These are phyloP conservation scores for Phytophthora citricola DNA, from an alignment of 352 stramenopile genomes.

Conservation along the genomic window DNA sequence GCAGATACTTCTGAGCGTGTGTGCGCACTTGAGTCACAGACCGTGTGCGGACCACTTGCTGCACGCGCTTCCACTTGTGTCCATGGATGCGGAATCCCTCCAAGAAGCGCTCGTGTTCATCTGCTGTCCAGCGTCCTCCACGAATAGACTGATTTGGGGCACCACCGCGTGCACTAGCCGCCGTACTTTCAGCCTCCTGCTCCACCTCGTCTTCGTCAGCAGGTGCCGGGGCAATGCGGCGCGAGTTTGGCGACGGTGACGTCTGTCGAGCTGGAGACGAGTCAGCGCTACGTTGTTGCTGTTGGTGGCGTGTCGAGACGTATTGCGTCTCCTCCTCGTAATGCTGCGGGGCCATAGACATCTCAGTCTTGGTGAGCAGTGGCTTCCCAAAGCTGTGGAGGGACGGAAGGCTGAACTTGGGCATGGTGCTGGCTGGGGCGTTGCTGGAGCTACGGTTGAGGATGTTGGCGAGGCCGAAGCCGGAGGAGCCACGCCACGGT, in stretches of 20 bases:
- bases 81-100: constrained; percentile 87
- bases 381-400: constrained; percentile 80
- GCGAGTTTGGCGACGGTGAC: constrained; percentile 39
- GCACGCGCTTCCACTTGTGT: constrained; percentile 92
- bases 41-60: constrained; percentile 88
- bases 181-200: constrained; percentile 48
- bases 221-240: constrained; percentile 63
- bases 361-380: constrained; percentile 62
- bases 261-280: constrained; percentile 38
- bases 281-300: constrained; percentile 32
- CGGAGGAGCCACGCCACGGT: constrained; percentile 66
- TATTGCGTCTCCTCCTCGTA: constrained; percentile 39
- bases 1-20: constrained; percentile 89
- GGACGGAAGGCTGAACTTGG: constrained; percentile 78
- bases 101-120: constrained; percentile 89
- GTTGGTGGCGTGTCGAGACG: constrained; percentile 24
- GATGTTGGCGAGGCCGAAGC: constrained; percentile 84
- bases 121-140: constrained; percentile 82
- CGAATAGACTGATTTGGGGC: constrained; percentile 58
- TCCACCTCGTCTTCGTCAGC: constrained; percentile 74
- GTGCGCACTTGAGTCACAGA: constrained; percentile 90
- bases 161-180: constrained; percentile 17
- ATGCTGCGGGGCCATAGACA: constrained; percentile 39
- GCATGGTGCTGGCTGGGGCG: constrained; percentile 34
- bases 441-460: constrained; percentile 61